Base-by-base conservation (phyloP, 192 early-diverging fungal genomes). In the Linderina pennispora region DNA sequence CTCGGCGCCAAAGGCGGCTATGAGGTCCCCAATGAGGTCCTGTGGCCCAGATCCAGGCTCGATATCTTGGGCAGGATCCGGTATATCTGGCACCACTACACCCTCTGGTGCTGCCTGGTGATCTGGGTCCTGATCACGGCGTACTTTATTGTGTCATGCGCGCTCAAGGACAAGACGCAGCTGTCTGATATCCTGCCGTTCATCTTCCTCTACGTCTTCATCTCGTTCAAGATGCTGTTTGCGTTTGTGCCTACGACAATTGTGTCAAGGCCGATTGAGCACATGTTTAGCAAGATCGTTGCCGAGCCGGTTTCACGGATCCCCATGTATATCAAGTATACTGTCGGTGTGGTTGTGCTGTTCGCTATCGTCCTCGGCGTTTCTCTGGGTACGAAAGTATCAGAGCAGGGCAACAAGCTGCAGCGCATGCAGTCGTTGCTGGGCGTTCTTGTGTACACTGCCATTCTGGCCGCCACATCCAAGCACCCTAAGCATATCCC, bases 351-450 rank as follows among this genome's bases (percentile, higher is more conserved):
- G 5, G 28, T 11, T 31, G 28, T 31, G 28, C 28, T 31, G 28
- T 31, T 31, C 11, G 28, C 28, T 11, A 31, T 31, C 40, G 42
- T 55, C 10, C 47, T 65, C 44, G 61, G 81, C n/a, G 73, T 78
- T 28, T 43, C 55, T 14, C 35, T 58, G 11, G 48, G 55, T 2
- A 45, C 54, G 14, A 71, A 64, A 32, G 44, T 43, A 1, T 25
- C 43, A 4, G 80, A 80, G 26, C 85, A 63, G 35, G 80, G 85
- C 25, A 61, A 80, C 32, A 74, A 11, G 28, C 5, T 31, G 6
- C 28, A 86, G 43, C 78, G 89, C 14, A 43, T 90, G 53, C 88
- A 91, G 69, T 83, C 86, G 18, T 62, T 88, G 36, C 71, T 77
- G 42, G 89, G 91, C 17, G 60, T 92, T 31, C 8, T 77, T 16